phyloP scores from a whole-genome alignment of 257 asterid genomes.

The Solanum sejunctum region DNA sequence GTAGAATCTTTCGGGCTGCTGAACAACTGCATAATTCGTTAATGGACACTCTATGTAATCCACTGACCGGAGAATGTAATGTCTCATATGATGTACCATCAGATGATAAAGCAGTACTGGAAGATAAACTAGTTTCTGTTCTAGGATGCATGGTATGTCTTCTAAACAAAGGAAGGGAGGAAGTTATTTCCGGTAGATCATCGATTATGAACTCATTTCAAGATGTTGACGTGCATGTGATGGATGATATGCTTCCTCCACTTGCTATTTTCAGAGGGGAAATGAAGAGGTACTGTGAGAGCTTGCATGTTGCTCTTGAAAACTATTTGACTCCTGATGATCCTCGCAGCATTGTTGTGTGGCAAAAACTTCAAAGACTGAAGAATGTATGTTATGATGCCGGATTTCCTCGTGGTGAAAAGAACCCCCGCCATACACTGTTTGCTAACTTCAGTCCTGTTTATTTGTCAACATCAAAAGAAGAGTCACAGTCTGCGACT shows the following conservation, averaged over 20 bases:
- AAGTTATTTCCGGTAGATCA: conserved; percentile 78
- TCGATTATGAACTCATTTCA: conserved; percentile 51
- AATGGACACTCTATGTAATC: conserved; percentile 93
- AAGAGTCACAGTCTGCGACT: conserved; percentile 23
- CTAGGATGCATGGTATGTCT: conserved; percentile 99
- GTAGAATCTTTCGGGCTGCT: conserved; percentile 93
- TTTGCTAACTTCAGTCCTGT: conserved; percentile 86
- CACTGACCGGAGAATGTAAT: conserved; percentile 84
- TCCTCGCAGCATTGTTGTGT: conserved; percentile 56
- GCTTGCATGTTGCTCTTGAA: conserved; percentile 90
- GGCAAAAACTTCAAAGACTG: conserved; percentile 85
- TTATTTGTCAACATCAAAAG: conserved; percentile 41
- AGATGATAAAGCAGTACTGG: conserved; percentile 71
- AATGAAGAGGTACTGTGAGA: conserved; percentile 97
- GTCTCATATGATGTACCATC: conserved; percentile 77
- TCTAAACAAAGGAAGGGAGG: conserved; percentile 88
- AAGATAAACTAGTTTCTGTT: conserved; percentile 88
- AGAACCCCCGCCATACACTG: conserved; percentile 60
- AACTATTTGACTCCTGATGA: conserved; percentile 76
- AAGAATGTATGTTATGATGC: conserved; percentile 82
- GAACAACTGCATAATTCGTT: conserved; percentile 79
- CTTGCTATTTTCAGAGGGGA: conserved; percentile 87
- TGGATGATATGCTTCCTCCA: conserved; percentile 71
- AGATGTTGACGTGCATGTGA: conserved; percentile 31
- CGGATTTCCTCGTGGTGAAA: conserved; percentile 72